Conservation (phyloP, 805 yeast species). For the Blastobotrys peoriensis region DNA sequence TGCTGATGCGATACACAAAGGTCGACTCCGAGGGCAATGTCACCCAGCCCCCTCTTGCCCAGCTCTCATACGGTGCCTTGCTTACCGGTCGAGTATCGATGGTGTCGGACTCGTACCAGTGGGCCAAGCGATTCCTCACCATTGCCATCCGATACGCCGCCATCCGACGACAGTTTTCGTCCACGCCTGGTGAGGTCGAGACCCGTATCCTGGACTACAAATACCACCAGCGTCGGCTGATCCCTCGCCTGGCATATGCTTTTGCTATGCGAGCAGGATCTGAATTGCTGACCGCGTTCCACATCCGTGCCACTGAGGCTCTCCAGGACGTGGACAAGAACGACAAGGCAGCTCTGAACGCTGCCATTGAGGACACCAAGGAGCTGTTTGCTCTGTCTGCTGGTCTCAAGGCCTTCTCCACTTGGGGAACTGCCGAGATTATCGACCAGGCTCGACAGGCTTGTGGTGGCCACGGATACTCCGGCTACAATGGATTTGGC, state of each 20-base stretch:
- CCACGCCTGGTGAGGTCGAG: slow-evolving; percentile 45
- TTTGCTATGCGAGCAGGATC: slow-evolving; percentile 74
- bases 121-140: slow-evolving; percentile 73
- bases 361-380: slow-evolving; percentile 55
- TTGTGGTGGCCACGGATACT: slow-evolving; percentile 95
- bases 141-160: slow-evolving; percentile 84
- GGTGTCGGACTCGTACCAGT: slow-evolving; percentile 80
- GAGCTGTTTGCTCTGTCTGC: slow-evolving; percentile 79
- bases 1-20: slow-evolving; percentile 73
- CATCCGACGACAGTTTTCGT: slow-evolving; percentile 78
- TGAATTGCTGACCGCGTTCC: slow-evolving; percentile 48
- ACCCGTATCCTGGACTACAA: slow-evolving; percentile 78
- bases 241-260: slow-evolving; percentile 74
- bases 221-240: slow-evolving; percentile 76
- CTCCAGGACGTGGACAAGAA: slow-evolving; percentile 38
- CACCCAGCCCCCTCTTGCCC: slow-evolving; percentile 74
- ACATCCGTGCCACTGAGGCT: slow-evolving; percentile 36
- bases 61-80: slow-evolving; percentile 79
- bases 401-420: slow-evolving; percentile 78
- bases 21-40: slow-evolving; percentile 66
- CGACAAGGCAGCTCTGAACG: slow-evolving; percentile 42
- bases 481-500: slow-evolving; percentile 83
- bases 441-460: slow-evolving; percentile 88
- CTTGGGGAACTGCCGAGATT: slow-evolving; percentile 75
- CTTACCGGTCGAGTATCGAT: slow-evolving; percentile 83